A percentile compares a stretch with the other conserved stretches of the same genome.
phyloP scores from a whole-genome alignment of 345 rosid genomes.

The Streptanthus diversifolius region DNA sequence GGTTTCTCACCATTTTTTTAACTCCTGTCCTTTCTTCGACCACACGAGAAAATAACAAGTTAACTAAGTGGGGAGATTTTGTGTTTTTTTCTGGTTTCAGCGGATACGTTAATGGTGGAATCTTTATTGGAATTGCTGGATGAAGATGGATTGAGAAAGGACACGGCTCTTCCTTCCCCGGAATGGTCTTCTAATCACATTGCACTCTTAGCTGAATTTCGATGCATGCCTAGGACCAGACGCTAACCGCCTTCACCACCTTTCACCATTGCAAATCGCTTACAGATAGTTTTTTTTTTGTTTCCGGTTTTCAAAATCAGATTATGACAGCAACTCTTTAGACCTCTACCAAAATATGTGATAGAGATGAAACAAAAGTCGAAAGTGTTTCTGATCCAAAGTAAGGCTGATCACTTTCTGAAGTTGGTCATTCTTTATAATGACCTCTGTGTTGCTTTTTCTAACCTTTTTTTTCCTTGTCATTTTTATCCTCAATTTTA shows the following conservation, averaged over 20 bases:
- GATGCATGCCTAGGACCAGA: constrained; percentile 86
- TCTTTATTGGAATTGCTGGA: constrained; percentile 90
- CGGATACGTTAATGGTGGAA: constrained; percentile 89
- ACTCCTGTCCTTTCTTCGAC: background rate
- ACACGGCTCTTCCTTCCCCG: constrained; percentile 98
- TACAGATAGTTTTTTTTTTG: constrained; percentile 25
- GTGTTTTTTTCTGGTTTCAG: constrained; percentile 40
- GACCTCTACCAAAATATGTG: constrained; percentile 15
- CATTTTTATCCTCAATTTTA: constrained; percentile 26
- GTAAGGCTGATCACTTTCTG: constrained; percentile 28
- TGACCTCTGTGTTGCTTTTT: constrained; percentile 27
- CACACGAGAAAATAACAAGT: background rate
- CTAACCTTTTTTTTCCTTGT: constrained; percentile 16
- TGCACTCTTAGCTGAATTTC: constrained; percentile 96
- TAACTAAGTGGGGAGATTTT: background rate
- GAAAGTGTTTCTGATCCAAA: constrained; percentile 29
- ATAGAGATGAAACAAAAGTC: constrained; percentile 22
- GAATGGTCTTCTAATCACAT: constrained; percentile 99
- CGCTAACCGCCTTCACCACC: constrained; percentile 51
- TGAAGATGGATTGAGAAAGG: constrained; percentile 96
- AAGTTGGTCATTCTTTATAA: constrained; percentile 30
- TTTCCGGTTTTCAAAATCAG: background rate
- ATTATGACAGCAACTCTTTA: constrained; percentile 19
- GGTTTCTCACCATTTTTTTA: constrained; percentile 42
- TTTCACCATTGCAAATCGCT: constrained; percentile 1